A percentile compares a stretch with the other conserved stretches of the same genome.
phyloP scores from a whole-genome alignment of 1,139 yeast species.

The Spencermartinsiella ligniputridi region DNA sequence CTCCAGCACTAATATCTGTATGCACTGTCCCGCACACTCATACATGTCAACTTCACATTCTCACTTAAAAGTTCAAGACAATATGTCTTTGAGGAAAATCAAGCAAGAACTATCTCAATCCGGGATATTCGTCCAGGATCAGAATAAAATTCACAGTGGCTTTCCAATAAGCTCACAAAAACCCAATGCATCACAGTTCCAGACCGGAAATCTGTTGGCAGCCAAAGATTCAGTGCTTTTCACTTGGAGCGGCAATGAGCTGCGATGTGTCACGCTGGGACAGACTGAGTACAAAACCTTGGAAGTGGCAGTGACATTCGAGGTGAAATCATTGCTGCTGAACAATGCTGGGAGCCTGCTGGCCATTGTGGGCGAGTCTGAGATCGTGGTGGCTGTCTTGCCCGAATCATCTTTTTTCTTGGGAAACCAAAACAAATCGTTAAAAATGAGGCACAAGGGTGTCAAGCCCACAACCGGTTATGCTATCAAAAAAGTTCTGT shows the following conservation, averaged over 20 bases:
- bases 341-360: conserved; percentile 41
- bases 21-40: too few species aligned
- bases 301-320: conserved; percentile 17
- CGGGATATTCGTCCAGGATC: too few species aligned
- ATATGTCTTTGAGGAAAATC: too few species aligned
- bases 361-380: conserved; percentile 38
- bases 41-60: too few species aligned
- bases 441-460: background rate
- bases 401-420: conserved; percentile 24
- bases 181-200: too few species aligned
- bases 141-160: too few species aligned
- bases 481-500: conserved; percentile 32
- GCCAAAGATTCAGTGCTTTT: background rate
- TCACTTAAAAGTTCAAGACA: too few species aligned
- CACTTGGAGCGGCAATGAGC: background rate
- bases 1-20: too few species aligned
- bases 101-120: too few species aligned
- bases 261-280: background rate
- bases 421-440: background rate
- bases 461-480: background rate
- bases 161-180: too few species aligned
- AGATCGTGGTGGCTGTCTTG: conserved; percentile 29
- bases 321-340: conserved; percentile 28
- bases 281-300: background rate
- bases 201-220: conserved; percentile 9